Evolutionary conservation across 2,329 filamentous ascomycete genomes (phyloP), one percentile per base, ranked within the genome.

Genomic region (Venturia nashicola): DNA sequence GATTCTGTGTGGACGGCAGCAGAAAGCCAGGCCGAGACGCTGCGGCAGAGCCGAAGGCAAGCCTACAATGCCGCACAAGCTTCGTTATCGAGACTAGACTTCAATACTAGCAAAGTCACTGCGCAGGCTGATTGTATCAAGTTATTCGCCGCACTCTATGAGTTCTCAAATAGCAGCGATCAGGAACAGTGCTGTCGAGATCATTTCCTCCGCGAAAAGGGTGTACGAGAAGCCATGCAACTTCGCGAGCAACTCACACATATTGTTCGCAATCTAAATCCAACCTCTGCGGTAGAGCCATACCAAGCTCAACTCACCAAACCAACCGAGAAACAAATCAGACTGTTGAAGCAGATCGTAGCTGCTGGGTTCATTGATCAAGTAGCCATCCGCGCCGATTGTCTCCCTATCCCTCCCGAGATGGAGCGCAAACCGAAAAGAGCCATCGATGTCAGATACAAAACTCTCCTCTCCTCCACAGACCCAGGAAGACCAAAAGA

Each of bases 281-380:
- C 88, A 1, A 70, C 72, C 44, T 65, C 76, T 20, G 67, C 78
- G 12, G 67, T 77, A 9, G 71, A 70, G 12, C 65, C 73, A 5
- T 80, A 78, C 68, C 69, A 76, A 40, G 62, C 77, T 6, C 66
- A 81, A 76, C 68, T 93, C 76, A 75, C 83, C 73, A 65, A 46
- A 39, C 78, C 82, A 78, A 83, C 83, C 0, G 77, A 85, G 7
- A 88, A 86, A 68, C 87, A 74, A 71, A 79, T 95, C 36, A 86
- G 86, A 59, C 86, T 90, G 0, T 79, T 99, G 36, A 96, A 95
- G 74, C 90, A 97, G 72, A 95, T 97, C 77, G 86, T 90, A 27
- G 90, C 93, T 0, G 88, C 91, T 0, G 94, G 93, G 0, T 97
- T 97, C 77, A 86, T 97, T 70, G 94, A 99, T 75, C 89, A 97